Conservation (phyloP, 306 rosid genomes). For the Luffa acutangula region DNA sequence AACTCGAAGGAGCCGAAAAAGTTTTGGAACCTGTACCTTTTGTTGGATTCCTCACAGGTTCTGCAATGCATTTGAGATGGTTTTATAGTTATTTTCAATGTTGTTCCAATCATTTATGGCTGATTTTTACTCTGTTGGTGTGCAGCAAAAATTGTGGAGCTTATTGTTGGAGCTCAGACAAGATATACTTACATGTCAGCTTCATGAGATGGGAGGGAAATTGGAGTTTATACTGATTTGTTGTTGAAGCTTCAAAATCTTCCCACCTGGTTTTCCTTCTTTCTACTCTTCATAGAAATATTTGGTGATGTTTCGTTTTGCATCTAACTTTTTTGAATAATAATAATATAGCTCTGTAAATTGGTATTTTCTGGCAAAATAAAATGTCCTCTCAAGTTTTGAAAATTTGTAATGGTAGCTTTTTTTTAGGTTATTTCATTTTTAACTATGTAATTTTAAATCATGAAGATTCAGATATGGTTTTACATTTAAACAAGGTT, state of each 20-base stretch:
- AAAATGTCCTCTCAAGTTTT: not conserved
- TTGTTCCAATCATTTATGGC: not conserved
- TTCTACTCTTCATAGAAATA: not conserved
- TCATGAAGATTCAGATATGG: not conserved
- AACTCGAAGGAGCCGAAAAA: slow-evolving; percentile 57
- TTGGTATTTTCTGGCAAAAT: not conserved
- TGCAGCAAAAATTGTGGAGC: slow-evolving; percentile 87
- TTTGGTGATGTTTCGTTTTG: not conserved
- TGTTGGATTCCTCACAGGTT: slow-evolving; percentile 80
- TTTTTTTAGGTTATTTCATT: not conserved
- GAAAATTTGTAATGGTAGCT: not conserved
- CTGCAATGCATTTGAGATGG: not conserved
- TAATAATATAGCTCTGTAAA: not conserved
- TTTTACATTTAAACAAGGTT: no score
- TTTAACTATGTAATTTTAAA: not conserved
- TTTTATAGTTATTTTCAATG: not conserved
- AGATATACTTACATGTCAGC: slow-evolving; percentile 86
- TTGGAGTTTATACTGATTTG: not conserved
- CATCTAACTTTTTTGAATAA: not conserved
- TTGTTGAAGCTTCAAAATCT: not conserved
- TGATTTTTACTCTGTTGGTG: not conserved
- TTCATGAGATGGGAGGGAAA: slow-evolving; percentile 28
- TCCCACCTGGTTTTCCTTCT: not conserved
- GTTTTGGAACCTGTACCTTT: slow-evolving; percentile 61
- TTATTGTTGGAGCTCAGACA: slow-evolving; percentile 75